These are phyloP conservation scores for Pseudotsuga menziesii DNA, from an alignment of 75 land plant species.

Conservation along the genomic window DNA sequence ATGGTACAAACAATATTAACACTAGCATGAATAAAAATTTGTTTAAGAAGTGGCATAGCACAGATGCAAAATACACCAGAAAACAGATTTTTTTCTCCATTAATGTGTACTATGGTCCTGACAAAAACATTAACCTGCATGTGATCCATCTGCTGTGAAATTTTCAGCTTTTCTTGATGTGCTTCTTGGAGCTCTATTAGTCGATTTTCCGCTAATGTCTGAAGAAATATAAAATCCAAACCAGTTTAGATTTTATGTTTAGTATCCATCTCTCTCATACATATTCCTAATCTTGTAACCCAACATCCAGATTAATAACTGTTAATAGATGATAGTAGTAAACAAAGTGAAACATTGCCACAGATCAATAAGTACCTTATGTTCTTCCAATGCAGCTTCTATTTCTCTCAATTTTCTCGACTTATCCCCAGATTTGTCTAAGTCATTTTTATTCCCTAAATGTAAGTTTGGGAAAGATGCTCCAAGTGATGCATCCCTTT, in stretches of 20 bases:
- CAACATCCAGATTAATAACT: not conserved
- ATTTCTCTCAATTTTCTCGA: slow-evolving; percentile 57
- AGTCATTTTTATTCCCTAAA: slow-evolving; percentile 29
- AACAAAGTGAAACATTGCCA: not conserved
- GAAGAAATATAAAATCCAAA: slow-evolving; percentile 9
- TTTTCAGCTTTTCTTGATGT: slow-evolving; percentile 47
- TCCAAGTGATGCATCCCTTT: slow-evolving; percentile 54
- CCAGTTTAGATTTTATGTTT: not conserved
- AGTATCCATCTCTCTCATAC: not conserved
- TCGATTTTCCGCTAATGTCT: slow-evolving; percentile 74
- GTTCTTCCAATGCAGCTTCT: slow-evolving; percentile 59
- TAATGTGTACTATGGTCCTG: not conserved
- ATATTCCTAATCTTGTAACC: not conserved
- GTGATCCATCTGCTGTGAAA: slow-evolving; percentile 59
- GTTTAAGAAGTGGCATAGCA: not conserved
- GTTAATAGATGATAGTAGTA: not conserved
- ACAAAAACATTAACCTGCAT: slow-evolving; percentile 50
- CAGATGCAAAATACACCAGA: not conserved
- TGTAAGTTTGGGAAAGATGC: slow-evolving; percentile 38
- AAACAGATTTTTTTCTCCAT: slow-evolving; percentile 1
- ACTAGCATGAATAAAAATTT: not conserved
- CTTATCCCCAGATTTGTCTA: slow-evolving; percentile 52
- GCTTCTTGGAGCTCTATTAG: slow-evolving; percentile 78
- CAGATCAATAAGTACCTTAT: slow-evolving; percentile 44
- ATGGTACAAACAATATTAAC: not conserved